Conservation (phyloP, 768 basidiomycete genomes). For the Termitomyces titanicus region DNA sequence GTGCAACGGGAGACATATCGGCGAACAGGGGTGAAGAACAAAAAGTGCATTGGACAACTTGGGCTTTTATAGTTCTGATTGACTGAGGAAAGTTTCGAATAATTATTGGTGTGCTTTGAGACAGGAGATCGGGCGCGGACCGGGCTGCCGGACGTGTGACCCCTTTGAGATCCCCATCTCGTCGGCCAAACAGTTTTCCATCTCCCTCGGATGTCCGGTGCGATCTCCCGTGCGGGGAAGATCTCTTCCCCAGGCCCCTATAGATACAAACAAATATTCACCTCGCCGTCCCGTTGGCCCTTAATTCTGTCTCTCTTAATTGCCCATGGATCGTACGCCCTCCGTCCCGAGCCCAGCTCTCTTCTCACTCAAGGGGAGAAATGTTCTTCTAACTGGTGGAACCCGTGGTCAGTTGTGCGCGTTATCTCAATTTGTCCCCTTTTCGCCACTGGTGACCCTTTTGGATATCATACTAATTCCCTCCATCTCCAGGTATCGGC, state of each 20-base stretch:
- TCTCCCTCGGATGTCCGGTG: constrained; percentile 13
- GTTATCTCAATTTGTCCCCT: constrained; percentile 7
- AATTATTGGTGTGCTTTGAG: constrained; percentile 13
- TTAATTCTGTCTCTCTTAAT: constrained; percentile 3
- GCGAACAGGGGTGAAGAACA: constrained; percentile 16
- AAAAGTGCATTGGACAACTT: constrained; percentile 11
- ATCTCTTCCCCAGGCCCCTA: constrained; percentile 9
- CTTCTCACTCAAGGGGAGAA: constrained; percentile 65
- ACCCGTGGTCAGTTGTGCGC: constrained; percentile 52
- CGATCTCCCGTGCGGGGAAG: constrained; percentile 14
- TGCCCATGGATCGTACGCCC: constrained; percentile 52
- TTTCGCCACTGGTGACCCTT: constrained; percentile 2
- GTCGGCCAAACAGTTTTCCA: constrained; percentile 9
- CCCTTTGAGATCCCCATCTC: constrained; percentile 13
- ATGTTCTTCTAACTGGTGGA: constrained; percentile 77
- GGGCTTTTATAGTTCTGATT: constrained; percentile 15
- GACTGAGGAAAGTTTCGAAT: constrained; percentile 14
- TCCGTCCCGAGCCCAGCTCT: constrained; percentile 46
- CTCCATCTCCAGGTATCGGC: constrained; percentile 37
- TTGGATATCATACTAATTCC: neutral
- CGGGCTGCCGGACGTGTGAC: constrained; percentile 16
- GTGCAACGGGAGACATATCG: constrained; percentile 38
- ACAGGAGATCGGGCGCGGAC: constrained; percentile 19
- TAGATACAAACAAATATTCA: constrained; percentile 2
- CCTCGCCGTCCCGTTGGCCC: neutral